Percentiles rank a stretch among this genome's conserved stretches.
Conservation (phyloP, 2,329 filamentous ascomycete species). For the Neofusicoccum umdonicola region DNA sequence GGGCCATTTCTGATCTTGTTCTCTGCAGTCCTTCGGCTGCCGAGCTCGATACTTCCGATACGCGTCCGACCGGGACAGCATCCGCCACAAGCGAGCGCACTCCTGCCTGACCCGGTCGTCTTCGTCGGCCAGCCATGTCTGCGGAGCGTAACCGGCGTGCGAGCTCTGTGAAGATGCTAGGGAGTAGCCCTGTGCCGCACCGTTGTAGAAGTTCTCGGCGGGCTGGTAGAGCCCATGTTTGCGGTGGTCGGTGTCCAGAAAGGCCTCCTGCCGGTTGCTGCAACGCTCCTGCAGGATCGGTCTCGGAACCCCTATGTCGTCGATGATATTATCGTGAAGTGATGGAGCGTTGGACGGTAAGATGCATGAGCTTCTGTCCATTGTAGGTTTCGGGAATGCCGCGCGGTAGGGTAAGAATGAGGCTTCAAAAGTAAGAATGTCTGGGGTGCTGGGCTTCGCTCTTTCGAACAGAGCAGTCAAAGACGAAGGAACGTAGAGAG, state of each 20-base stretch:
- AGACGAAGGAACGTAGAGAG: conserved; percentile 42
- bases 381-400: conserved; percentile 21
- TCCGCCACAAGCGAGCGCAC: conserved; percentile 30
- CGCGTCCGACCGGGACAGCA: conserved; percentile 35
- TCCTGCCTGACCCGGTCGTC: conserved; percentile 17
- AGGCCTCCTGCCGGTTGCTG: conserved; percentile 39
- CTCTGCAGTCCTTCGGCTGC: conserved; percentile 34
- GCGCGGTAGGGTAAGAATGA: conserved; percentile 21
- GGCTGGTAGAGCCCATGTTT: conserved; percentile 27
- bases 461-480: conserved; percentile 22
- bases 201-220: conserved; percentile 11
- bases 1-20: conserved; percentile 45
- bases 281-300: conserved; percentile 43
- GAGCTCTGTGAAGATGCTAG: not conserved
- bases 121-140: conserved; percentile 9
- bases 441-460: conserved; percentile 29
- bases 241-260: conserved; percentile 24
- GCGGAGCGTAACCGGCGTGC: not conserved
- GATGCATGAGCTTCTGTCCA: conserved; percentile 35
- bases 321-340: conserved; percentile 26
- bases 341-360: conserved; percentile 44
- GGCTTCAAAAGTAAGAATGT: conserved; percentile 40
- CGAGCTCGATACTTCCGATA: conserved; percentile 48
- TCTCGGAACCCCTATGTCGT: conserved; percentile 27
- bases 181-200: conserved; percentile 4